phyloP scores from a whole-genome alignment of 2,329 filamentous ascomycete species.

The Teratosphaeria epicoccoides region DNA sequence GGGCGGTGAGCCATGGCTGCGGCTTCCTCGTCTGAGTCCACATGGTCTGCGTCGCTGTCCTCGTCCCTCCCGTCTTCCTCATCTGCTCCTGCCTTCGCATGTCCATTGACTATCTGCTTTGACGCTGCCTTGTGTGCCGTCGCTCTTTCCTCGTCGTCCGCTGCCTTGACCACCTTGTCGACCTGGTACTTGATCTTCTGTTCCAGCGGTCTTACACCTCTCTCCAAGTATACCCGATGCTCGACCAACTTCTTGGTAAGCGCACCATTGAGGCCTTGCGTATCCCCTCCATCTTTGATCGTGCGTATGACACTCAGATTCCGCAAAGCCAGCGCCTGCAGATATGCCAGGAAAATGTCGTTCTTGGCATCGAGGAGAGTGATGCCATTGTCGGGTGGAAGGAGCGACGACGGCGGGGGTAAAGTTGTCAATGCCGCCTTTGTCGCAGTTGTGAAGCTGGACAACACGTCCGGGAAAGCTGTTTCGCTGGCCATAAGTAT shows the following conservation, averaged over 20 bases:
- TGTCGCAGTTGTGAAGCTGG: conserved; percentile 46
- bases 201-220: conserved; percentile 82
- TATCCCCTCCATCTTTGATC: conserved; percentile 27
- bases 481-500: conserved; percentile 30
- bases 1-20: conserved; percentile 54
- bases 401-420: conserved; percentile 50
- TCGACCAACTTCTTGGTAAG: conserved; percentile 83
- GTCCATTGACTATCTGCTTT: conserved; percentile 11
- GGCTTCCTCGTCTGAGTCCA: conserved; percentile 34
- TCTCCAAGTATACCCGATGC: conserved; percentile 83
- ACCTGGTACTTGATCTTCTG: conserved; percentile 89
- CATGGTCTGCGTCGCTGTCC: conserved; percentile 21
- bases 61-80: conserved; percentile 23
- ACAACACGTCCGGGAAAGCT: conserved; percentile 31
- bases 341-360: conserved; percentile 89
- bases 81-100: conserved; percentile 11
- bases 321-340: conserved; percentile 81
- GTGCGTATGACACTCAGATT: conserved; percentile 34
- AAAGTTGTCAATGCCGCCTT: conserved; percentile 46
- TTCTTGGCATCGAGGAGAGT: conserved; percentile 94
- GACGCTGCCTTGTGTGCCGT: conserved; percentile 26
- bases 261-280: conserved; percentile 45
- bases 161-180: conserved; percentile 82
- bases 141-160: conserved; percentile 57
- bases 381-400: conserved; percentile 74